Base-by-base conservation (phyloP, 1,139 yeast genomes). In the Yamadazyma sp. region DNA sequence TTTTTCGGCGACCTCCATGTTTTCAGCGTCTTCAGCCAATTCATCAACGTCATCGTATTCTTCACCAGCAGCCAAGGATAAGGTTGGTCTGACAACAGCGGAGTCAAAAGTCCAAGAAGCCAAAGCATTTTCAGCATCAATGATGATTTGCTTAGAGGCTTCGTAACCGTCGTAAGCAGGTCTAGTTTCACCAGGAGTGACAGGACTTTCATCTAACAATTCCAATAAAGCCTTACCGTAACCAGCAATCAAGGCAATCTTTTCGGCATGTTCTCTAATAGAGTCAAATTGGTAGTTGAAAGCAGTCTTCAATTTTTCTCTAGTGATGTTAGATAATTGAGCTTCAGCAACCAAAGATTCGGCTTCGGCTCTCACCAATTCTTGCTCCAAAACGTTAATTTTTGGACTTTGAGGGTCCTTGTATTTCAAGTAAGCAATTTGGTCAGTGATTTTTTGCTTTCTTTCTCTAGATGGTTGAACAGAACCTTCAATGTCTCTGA, bases 321-420 rank as follows among this genome's bases (percentile, higher is more conserved):
- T 79, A 49, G 95, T 86, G 54, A 86, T 85, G 65, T 86, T 86
- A 37, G 90, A 82, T 60, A 86, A 76, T 69, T 86, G 95, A 36
- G 95, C 94, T 69, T 86, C 95, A 38, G 95, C 95, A 56, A 86
- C 95, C 53, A 86, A 74, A 38, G 90, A 82, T 66, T 86, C 95
- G 42, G 95, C 95, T 67, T 86, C 95, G 33, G 94, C 94, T 68
- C 95, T 78, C 43, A 86, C 95, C 60, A 86, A 73, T 63, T 86
- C 94, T 67, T 86, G 95, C 67, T 86, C 95, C 61, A 85, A 76
- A 44, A 85, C 86, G 48, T 80, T 78, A 51, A 86, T 80, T 67
- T 85, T 85, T 57, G 92, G 86, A 31, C 89, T 82, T 62, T 81
- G 86, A 38, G 94, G 92, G 62, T 83, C 92, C 69, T 84, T 84